These are phyloP conservation scores for Botrytis medusae DNA, from an alignment of 2,329 filamentous ascomycete species.

Conservation along the genomic window DNA sequence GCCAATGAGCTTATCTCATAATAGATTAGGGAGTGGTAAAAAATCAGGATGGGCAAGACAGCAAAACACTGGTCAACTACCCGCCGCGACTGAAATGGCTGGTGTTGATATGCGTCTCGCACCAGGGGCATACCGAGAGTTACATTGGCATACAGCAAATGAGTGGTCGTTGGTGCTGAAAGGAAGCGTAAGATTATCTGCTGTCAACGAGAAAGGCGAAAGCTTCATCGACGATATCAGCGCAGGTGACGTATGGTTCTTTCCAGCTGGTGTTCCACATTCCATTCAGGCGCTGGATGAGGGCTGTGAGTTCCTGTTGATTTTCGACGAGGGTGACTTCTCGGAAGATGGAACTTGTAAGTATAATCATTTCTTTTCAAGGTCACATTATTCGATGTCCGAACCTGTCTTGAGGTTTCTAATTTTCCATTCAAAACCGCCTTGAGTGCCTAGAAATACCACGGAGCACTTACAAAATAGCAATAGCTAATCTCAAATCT, in stretches of 20 bases:
- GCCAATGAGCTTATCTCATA: constrained; percentile 54
- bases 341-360: constrained; percentile 56
- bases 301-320: constrained; percentile 58
- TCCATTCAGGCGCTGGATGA: constrained; percentile 55
- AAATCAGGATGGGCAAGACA: constrained; percentile 56
- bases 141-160: constrained; percentile 61
- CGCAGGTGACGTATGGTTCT: constrained; percentile 56
- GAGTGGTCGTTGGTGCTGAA: constrained; percentile 56
- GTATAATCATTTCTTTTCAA: not conserved
- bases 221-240: constrained; percentile 50
- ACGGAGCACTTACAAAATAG: not conserved
- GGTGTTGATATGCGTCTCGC: constrained; percentile 60
- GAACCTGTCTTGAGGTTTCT: not conserved
- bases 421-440: not conserved
- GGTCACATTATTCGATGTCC: not conserved
- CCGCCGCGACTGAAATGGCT: constrained; percentile 50
- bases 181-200: constrained; percentile 52
- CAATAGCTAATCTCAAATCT: not conserved
- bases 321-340: constrained; percentile 60
- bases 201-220: constrained; percentile 53
- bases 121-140: constrained; percentile 59
- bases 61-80: constrained; percentile 54
- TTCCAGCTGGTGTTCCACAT: constrained; percentile 51
- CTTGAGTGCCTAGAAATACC: not conserved
- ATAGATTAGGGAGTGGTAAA: constrained; percentile 42